phyloP scores from a whole-genome alignment of 768 basidiomycete genomes.

The Serendipita sp. region DNA sequence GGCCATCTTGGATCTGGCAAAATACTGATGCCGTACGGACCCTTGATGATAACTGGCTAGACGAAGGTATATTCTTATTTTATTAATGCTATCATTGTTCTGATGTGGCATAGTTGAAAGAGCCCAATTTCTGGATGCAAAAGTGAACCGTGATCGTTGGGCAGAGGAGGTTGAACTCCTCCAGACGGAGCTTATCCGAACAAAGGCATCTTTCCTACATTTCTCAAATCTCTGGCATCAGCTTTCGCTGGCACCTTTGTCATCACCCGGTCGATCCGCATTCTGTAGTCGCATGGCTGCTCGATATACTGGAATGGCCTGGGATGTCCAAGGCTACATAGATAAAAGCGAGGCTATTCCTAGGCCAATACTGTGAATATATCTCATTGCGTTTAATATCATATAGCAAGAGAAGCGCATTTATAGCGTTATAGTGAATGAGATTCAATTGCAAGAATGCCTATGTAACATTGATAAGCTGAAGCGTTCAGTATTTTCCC shows the following conservation, averaged over 20 bases:
- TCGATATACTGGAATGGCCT: background rate
- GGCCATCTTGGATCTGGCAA: background rate
- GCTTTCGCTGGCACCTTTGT: background rate
- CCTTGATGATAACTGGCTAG: background rate
- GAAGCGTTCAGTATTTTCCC: no score
- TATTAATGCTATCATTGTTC: background rate
- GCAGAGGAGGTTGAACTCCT: background rate
- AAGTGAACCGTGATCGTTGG: slow-evolving; percentile 3
- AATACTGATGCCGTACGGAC: background rate
- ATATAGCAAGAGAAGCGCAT: no score
- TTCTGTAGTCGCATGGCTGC: background rate
- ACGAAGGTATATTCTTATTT: background rate
- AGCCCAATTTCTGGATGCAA: background rate
- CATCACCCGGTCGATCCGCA: background rate
- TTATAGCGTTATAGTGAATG: no score
- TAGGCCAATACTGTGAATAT: no score
- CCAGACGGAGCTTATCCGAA: background rate
- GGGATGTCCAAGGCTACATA: background rate
- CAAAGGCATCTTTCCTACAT: background rate
- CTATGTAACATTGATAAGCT: no score
- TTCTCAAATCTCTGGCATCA: background rate
- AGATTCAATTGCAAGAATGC: no score
- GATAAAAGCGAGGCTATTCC: no score
- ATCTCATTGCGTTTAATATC: no score
- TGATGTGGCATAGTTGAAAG: background rate